Base-by-base conservation (phyloP, 495 filamentous ascomycete genomes). In the Chaetomium fimeti region DNA sequence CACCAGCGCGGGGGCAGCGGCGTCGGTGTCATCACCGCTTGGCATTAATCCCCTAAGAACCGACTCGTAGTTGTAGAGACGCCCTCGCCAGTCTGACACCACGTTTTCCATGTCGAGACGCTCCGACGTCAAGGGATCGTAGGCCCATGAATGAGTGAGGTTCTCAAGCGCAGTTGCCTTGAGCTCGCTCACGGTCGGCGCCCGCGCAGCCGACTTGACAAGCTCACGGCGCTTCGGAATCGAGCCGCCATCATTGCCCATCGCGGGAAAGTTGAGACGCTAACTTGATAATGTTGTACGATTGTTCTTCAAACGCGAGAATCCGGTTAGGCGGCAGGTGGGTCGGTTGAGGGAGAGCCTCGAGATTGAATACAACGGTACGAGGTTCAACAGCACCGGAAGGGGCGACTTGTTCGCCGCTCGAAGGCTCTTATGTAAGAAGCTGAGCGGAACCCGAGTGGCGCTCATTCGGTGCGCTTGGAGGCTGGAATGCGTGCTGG, bases 221-320 rank as follows among this genome's bases (percentile, higher is more conserved):
- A 99, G 89, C 74, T 99, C 94, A 59, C 94, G 89, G 36, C 94
- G 91, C 55, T 88, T 97, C 15, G 94, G 94, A 64, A 99, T 99
- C 29, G 75, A 83, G 66, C 83, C 93, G 69, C 94, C 93, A 72
- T 98, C 93, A 76, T 97, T 97, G 78, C 93, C 94, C 93, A 97
- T 97, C 64, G 53, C 74, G 56, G 18, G 29, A 51, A 25, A 52
- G 25, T 13, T 47, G 16, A 22, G 25, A 48, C 6, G 32, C 5
- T 6, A 28, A 12, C 16, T 22, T 32, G 32, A 40, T 24, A 5
- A n/a, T 56, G 15, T 27, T 56, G 9, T 15, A 13, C n/a, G 45
- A 49, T 11, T 55, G 28, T 55, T 32, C 4, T 36, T 13, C 52
- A 18, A 2, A 22, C 45, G 20, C 45, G n/a, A 3, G 5, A 49